Conservation (phyloP, 768 basidiomycete genomes). For the Trametes cingulata region DNA sequence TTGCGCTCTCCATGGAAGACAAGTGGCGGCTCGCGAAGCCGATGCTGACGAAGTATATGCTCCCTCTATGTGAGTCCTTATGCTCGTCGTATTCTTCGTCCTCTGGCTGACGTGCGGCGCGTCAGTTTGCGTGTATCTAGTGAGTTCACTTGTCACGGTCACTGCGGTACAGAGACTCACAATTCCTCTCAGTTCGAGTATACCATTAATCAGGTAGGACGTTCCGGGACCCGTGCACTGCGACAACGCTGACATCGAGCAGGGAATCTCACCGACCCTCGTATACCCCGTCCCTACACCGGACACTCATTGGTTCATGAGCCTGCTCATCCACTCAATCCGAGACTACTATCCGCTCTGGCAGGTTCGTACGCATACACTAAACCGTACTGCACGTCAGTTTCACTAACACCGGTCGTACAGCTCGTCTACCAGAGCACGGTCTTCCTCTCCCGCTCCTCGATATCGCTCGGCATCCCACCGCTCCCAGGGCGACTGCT, state of each 20-base stretch:
- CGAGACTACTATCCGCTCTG: conserved; percentile 95
- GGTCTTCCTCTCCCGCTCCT: conserved; percentile 91
- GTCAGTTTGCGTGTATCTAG: conserved; percentile 62
- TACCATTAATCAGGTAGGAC: conserved; percentile 81
- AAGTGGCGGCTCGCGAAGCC: conserved; percentile 85
- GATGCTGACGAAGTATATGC: conserved; percentile 80
- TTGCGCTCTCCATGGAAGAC: conserved; percentile 63
- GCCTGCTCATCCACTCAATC: conserved; percentile 77
- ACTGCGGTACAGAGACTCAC: background rate
- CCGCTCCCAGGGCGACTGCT: conserved; percentile 71
- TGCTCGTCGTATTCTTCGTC: background rate
- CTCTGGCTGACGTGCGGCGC: background rate
- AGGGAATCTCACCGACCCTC: conserved; percentile 90
- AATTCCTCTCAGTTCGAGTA: conserved; percentile 72
- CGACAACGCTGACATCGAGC: background rate
- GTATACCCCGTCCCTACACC: conserved; percentile 80
- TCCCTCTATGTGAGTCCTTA: conserved; percentile 77
- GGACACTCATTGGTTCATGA: conserved; percentile 60
- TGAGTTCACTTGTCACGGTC: conserved; percentile 35
- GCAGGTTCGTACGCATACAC: conserved; percentile 60
- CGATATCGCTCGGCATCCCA: conserved; percentile 82
- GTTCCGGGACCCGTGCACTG: background rate
- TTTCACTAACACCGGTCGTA: background rate
- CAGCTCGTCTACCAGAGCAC: conserved; percentile 87
- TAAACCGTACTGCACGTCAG: background rate